A percentile compares a stretch with the other conserved stretches of the same genome.
These are phyloP conservation scores for Diaporthe capsici DNA, from an alignment of 2,329 filamentous ascomycete species.

Conservation along the genomic window DNA sequence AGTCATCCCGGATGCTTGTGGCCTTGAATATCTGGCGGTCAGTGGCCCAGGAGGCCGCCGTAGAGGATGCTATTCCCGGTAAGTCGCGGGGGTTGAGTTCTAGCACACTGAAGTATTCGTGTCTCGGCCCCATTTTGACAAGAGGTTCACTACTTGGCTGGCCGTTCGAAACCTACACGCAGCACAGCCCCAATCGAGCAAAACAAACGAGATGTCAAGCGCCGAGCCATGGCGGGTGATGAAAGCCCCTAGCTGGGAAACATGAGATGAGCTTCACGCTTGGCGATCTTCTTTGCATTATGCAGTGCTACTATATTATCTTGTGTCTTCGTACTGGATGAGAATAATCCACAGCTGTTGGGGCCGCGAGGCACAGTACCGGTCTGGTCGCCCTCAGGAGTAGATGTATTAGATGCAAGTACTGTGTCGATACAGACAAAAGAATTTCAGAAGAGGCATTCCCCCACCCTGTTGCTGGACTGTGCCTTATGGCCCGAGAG, in stretches of 20 bases:
- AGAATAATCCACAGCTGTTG: not conserved
- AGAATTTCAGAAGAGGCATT: not conserved
- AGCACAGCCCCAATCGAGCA: not conserved
- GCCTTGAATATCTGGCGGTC: not conserved
- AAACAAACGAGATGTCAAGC: not conserved
- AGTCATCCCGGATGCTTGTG: not conserved
- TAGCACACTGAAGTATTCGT: not conserved
- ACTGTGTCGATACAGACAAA: not conserved
- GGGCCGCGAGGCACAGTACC: not conserved
- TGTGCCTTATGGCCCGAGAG: not conserved
- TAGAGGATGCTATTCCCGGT: not conserved
- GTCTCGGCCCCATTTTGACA: no score
- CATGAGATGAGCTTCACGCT: slow-evolving; percentile 23
- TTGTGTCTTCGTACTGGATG: not conserved
- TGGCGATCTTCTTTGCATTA: slow-evolving; percentile 25
- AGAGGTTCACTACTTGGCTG: not conserved
- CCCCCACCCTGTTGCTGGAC: not conserved
- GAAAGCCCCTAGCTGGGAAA: not conserved
- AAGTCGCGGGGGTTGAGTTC: not conserved
- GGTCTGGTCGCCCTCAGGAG: not conserved
- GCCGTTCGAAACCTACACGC: not conserved
- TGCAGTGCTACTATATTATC: slow-evolving; percentile 23
- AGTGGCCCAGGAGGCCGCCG: not conserved
- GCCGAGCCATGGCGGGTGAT: not conserved
- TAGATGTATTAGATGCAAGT: not conserved